These are phyloP conservation scores for Pseudocercospora musae DNA, from an alignment of 2,329 filamentous ascomycete genomes.

Conservation along the genomic window DNA sequence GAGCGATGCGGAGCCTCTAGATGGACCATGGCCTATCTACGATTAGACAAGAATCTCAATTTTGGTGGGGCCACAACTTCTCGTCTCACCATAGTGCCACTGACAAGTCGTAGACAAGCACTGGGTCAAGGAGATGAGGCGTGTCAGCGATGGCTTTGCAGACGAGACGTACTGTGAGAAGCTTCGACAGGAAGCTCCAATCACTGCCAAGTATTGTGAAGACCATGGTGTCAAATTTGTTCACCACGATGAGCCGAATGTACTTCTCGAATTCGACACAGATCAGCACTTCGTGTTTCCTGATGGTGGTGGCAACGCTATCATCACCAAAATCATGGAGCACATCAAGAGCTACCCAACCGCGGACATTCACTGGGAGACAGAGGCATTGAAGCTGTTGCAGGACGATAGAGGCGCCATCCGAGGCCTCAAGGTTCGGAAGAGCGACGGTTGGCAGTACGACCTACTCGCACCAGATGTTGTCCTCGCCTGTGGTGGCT, in stretches of 20 bases:
- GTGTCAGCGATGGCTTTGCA: conserved; percentile 39
- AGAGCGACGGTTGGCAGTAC: conserved; percentile 37
- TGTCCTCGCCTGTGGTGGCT: conserved; percentile 42
- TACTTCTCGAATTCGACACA: conserved; percentile 42
- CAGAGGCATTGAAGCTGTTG: conserved; percentile 38
- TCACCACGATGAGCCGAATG: conserved; percentile 41
- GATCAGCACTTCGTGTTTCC: conserved; percentile 42
- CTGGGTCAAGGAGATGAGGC: conserved; percentile 37
- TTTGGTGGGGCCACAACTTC: conserved; percentile 24
- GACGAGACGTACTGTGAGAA: conserved; percentile 42
- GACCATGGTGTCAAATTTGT: conserved; percentile 38
- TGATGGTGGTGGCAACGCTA: conserved; percentile 40
- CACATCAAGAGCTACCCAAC: conserved; percentile 37
- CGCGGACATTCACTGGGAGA: conserved; percentile 40
- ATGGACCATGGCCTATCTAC: conserved; percentile 44
- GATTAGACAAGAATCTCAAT: conserved; percentile 39
- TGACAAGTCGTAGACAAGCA: conserved; percentile 28
- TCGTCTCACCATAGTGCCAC: neutral
- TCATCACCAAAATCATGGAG: conserved; percentile 39
- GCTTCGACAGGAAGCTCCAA: conserved; percentile 37
- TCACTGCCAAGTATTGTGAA: conserved; percentile 39
- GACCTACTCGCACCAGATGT: conserved; percentile 37
- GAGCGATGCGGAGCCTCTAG: conserved; percentile 42
- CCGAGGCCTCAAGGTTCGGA: conserved; percentile 39
- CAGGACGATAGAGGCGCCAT: conserved; percentile 37